Base-by-base conservation (phyloP, 495 filamentous ascomycete genomes). In the Tirmania nivea region DNA sequence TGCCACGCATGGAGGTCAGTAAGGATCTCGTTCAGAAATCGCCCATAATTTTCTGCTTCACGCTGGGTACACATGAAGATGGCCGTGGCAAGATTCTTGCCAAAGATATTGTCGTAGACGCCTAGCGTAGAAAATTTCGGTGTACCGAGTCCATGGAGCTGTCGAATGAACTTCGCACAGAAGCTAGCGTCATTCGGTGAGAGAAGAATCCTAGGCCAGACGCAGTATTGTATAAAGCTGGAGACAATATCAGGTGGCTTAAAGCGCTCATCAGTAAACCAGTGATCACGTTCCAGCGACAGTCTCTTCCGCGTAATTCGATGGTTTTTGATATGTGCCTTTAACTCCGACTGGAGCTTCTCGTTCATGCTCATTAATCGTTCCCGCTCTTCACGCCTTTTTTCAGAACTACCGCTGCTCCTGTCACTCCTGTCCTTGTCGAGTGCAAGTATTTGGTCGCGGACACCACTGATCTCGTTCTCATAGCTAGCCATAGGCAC, bases 31-130 rank as follows among this genome's bases (percentile, higher is more conserved):
- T 81, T 81, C 48, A 99, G 69, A 64, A 96, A 99, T 20, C 80
- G 80, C 14, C 86, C 90, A 17, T 96, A 69, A 61, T 92, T 83
- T 64, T 94, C 84, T 0, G 87, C 85, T 67, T 99, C 92, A 37
- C 83, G 79, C 14, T 86, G 78, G 0, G 86, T 90, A 67, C 84
- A 92, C 11, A 81, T 72, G 63, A 89, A 93, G 56, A 99, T 84
- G 49, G 94, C 72, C 17, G 81, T 74, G 0, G 80, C 78, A 11
- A 96, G 69, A 49, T 81, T 70, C 56, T 86, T 76, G 53, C 77
- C 78, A 69, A 99, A 88, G 10, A 99, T 70, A 21, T 78, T 79
- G 55, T 89, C 84, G 59, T 93, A 79, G 10, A 96, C 67, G 36
- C 80, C 80, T 62, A 88, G 78, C 8, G 87, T 88, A 55, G 83